A percentile compares a stretch with the other conserved stretches of the same genome.
Conservation (phyloP, 1,284 basidiomycete genomes). For the Earliella scabrosa region DNA sequence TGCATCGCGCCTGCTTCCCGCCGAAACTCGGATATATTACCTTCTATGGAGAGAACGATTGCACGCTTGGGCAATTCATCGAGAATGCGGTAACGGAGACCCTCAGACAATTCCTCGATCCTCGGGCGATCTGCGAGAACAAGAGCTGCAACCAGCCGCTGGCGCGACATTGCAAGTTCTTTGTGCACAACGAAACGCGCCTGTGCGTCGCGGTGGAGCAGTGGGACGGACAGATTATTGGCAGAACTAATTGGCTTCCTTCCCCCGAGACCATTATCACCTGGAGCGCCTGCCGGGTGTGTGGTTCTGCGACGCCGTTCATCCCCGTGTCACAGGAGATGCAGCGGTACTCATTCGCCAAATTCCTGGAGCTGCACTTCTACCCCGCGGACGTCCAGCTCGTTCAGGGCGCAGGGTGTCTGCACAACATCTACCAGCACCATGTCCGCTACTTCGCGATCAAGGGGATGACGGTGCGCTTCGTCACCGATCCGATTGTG, state of each 20-base stretch:
- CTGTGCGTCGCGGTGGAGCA: constrained; percentile 87
- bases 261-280: constrained; percentile 83
- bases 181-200: constrained; percentile 87
- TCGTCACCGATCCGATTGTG: constrained; percentile 85
- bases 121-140: constrained; percentile 77
- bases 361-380: constrained; percentile 92
- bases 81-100: constrained; percentile 80
- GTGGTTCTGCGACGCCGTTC: constrained; percentile 84
- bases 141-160: constrained; percentile 85
- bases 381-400: constrained; percentile 86
- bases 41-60: constrained; percentile 94
- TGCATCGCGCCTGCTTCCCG: constrained; percentile 71
- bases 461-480: constrained; percentile 85
- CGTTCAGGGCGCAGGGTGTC: constrained; percentile 84
- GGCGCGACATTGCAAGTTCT: constrained; percentile 86
- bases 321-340: constrained; percentile 93
- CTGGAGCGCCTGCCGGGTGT: constrained; percentile 90
- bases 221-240: constrained; percentile 79
- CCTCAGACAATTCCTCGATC: constrained; percentile 68
- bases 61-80: constrained; percentile 91
- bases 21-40: constrained; percentile 75
- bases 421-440: constrained; percentile 94
- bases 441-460: constrained; percentile 93
- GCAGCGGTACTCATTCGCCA: constrained; percentile 92
- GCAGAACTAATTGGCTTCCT: constrained; percentile 51